A percentile compares a stretch with the other conserved stretches of the same genome.
Conservation (phyloP, 2,329 filamentous ascomycete species). For the Chaetomiaceae sp. region DNA sequence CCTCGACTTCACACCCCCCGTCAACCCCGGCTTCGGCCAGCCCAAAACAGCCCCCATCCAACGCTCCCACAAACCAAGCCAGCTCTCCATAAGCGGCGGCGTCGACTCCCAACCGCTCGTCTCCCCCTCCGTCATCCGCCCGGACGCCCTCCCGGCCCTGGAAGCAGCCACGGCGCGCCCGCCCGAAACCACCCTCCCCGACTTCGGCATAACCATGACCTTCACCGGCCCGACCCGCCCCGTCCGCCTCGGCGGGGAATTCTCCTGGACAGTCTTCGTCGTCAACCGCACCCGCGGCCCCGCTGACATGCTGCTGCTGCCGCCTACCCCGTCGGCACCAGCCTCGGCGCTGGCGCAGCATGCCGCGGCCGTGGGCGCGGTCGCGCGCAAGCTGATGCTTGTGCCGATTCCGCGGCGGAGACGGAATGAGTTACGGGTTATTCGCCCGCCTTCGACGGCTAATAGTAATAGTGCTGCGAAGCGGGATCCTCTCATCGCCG, state of each 20-base stretch:
- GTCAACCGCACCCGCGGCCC: conserved; percentile 61
- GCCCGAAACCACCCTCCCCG: conserved; percentile 44
- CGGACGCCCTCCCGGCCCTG: conserved; percentile 56
- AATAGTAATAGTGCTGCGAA: too few relatives aligned
- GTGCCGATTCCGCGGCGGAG: conserved; percentile 62
- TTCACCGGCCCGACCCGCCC: conserved; percentile 57
- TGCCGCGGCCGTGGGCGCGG: conserved; percentile 29
- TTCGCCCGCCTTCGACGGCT: conserved; percentile 50
- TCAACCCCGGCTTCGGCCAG: conserved; percentile 59
- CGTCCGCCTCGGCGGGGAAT: conserved; percentile 61
- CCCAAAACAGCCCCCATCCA: conserved; percentile 53
- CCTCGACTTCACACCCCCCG: conserved; percentile 63
- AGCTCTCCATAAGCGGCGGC: conserved; percentile 58
- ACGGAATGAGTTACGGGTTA: conserved; percentile 50
- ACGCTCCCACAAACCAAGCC: conserved; percentile 57
- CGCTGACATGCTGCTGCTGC: conserved; percentile 16
- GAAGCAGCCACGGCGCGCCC: conserved; percentile 46
- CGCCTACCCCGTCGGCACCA: conserved; percentile 10
- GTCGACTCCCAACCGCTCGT: conserved; percentile 51
- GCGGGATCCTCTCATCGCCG: conserved; percentile 40
- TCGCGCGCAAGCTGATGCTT: conserved; percentile 64
- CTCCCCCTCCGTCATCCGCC: conserved; percentile 53
- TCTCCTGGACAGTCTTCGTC: conserved; percentile 70
- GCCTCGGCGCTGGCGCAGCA: background rate
- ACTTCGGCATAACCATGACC: conserved; percentile 71